Base-by-base conservation (phyloP, 2,329 filamentous ascomycete genomes). In the Claviceps africana region DNA sequence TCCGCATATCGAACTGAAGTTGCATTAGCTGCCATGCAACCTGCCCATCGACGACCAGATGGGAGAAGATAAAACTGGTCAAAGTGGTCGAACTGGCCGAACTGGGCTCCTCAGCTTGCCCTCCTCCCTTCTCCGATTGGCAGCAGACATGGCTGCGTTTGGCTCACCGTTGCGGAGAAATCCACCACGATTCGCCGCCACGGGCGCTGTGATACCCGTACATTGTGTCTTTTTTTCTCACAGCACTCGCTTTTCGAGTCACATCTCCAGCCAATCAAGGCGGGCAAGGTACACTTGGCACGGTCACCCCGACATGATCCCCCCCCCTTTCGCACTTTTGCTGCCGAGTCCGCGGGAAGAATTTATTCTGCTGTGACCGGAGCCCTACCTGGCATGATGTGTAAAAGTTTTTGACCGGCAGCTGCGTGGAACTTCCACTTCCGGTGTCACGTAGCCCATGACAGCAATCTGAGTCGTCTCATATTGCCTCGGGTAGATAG, bases 131-230 rank as follows among this genome's bases (percentile, higher is more conserved):
- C 39, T 49, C 46, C 50, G 43, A 54, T 50, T 49, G 53, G 50
- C 50, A 50, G 28, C 39, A 48, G 25, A 35, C 2, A 49, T 40
- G 9, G n/a, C 46, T 37, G 11, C 9, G 39, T 33, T 33, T 11
- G n/a, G 51, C 51, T 53, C 48, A 50, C 51, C 51, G 51, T 53
- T 53, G 51, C 51, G 51, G 51, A 51, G 48, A 53, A 53, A 30
- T 3, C n/a, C 33, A 19, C 33, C 40, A 43, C 31, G 15, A 49
- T 33, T 53, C 30, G 53, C 51, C 30, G 45, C 51, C 51, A 44
- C 49, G 28, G 22, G 37, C 44, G 45, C 50, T 44, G 52, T 49
- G 44, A 48, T 47, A 48, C 48, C 43, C 28, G 22, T 42, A 28
- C 9, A n/a, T 15, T 46, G n/a, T 35, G 17, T 47, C 31, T 46